Evolutionary conservation across 2,329 filamentous ascomycete genomes (phyloP), one percentile per base, ranked within the genome.

Genomic region (Calonectria hongkongensis): DNA sequence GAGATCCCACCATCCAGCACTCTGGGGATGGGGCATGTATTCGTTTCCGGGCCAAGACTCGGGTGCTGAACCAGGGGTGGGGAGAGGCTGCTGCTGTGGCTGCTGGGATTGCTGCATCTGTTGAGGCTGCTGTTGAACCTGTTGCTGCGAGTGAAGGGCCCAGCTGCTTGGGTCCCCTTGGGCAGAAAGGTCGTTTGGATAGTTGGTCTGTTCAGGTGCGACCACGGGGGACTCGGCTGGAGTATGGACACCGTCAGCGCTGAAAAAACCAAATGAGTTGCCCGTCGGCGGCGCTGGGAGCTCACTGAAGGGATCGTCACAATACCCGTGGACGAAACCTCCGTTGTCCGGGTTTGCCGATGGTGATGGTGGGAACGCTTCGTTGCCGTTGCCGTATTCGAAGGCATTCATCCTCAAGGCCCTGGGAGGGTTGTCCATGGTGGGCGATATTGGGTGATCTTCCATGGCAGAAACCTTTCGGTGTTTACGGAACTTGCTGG

Each of bases 231-330:
- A 87, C 72, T 83, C 83, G 56, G 84, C 78, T 16, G 85, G 84
- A 41, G 85, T 84, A 67, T 83, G 79, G 54, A 83, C 80, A 47
- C 80, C 81, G 60, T 79, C 77, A 30, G 81, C 78, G 50, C 76
- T 79, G 75, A 82, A 84, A 74, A 79, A 84, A 43, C 78, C 80
- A 76, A 81, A 72, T 27, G 76, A 75, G 41, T 77, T 67, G 70
- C 73, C 66, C 41, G 70, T 75, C n/a, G 68, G 76, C n/a, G 79
- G 77, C 16, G 80, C 74, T 5, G 81, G 72, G 33, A 79, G 76
- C 47, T 84, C 84, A 65, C 73, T 75, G 75, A 86, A 86, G 1
- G 85, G 85, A 66, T 86, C 85, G 39, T 86, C 84, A 56, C 79
- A 82, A 70, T 78, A 82, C 27, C 84, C 84, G 56, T 82, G 80